Percentiles rank a stretch among this genome's conserved stretches.
Evolutionary conservation across 768 basidiomycete species (phyloP).

Genomic region (Lyophyllum semitale): DNA sequence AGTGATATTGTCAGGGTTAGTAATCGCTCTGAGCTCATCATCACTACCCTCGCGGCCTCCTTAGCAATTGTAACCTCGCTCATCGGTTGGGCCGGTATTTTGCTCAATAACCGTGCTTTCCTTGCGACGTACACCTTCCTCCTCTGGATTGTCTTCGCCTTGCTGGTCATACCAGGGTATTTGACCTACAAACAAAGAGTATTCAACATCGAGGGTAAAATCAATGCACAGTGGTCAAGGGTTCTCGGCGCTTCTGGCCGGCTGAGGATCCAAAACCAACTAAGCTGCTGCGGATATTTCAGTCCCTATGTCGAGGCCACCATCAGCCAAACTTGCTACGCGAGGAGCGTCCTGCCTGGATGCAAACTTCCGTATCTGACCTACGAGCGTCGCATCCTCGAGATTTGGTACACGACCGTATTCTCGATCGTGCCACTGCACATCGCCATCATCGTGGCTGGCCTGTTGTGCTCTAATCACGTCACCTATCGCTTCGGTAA

Average conservation of each 20-base stretch:
- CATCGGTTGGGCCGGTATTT: constrained; percentile 77
- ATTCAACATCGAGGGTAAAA: constrained; percentile 82
- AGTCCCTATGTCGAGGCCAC: constrained; percentile 82
- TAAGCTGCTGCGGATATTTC: constrained; percentile 81
- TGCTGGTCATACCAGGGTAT: constrained; percentile 78
- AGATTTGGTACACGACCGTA: constrained; percentile 64
- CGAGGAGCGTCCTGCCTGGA: constrained; percentile 69
- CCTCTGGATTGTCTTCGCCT: constrained; percentile 72
- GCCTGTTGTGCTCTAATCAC: constrained; percentile 76
- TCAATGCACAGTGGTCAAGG: constrained; percentile 77
- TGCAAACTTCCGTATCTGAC: constrained; percentile 68
- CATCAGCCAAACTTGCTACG: constrained; percentile 71
- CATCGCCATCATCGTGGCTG: constrained; percentile 60
- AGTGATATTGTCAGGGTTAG: constrained; percentile 75
- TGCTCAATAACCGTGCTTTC: constrained; percentile 84
- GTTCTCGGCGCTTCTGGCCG: constrained; percentile 60
- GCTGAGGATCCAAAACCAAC: constrained; percentile 70
- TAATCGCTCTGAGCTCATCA: constrained; percentile 65
- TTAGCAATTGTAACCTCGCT: constrained; percentile 64
- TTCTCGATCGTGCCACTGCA: constrained; percentile 74
- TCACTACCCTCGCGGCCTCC: constrained; percentile 68
- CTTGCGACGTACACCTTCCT: constrained; percentile 77
- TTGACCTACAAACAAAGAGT: constrained; percentile 71
- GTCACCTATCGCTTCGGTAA: constrained; percentile 88
- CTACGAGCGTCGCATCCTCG: constrained; percentile 56